Evolutionary conservation across 805 yeast species (phyloP).

Genomic region (Candida ortonii): DNA sequence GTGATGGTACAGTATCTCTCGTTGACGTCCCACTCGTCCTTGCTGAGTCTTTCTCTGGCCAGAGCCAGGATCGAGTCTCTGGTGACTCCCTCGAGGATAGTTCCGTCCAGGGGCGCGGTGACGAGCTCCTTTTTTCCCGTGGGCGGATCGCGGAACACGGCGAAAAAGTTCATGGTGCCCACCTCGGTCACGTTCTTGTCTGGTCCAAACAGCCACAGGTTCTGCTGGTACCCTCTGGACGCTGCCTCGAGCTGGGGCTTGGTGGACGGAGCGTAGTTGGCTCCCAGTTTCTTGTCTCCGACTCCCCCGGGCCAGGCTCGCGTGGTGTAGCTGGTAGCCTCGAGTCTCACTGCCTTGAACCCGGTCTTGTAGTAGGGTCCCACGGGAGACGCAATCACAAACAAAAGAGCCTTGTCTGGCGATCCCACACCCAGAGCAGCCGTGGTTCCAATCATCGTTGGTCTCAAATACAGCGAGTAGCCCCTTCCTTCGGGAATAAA

Average conservation of each 20-base stretch:
- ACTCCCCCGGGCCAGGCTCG: slow-evolving; percentile 99
- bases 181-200: slow-evolving; percentile 89
- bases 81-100: slow-evolving; percentile 94
- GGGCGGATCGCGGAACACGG: slow-evolving; percentile 70
- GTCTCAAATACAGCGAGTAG: slow-evolving; percentile 89
- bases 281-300: slow-evolving; percentile 95
- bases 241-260: slow-evolving; percentile 91
- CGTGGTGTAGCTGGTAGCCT: slow-evolving; percentile 93
- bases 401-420: slow-evolving; percentile 80
- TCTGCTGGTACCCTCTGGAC: slow-evolving; percentile 87
- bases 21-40: slow-evolving; percentile 73
- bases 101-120: slow-evolving; percentile 96
- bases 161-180: slow-evolving; percentile 95
- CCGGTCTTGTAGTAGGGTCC: slow-evolving; percentile 96
- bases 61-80: slow-evolving; percentile 82
- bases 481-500: slow-evolving; percentile 86
- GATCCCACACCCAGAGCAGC: slow-evolving; percentile 82
- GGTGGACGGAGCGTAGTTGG: slow-evolving; percentile 95
- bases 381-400: slow-evolving; percentile 89
- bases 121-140: slow-evolving; percentile 87
- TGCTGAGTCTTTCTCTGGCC: slow-evolving; percentile 71
- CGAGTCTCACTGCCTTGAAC: slow-evolving; percentile 90
- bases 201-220: slow-evolving; percentile 93
- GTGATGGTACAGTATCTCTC: slow-evolving; percentile 82
- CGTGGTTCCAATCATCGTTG: slow-evolving; percentile 92